Conservation (phyloP, 2,329 filamentous ascomycete genomes). For the Lecanicillium sp. region DNA sequence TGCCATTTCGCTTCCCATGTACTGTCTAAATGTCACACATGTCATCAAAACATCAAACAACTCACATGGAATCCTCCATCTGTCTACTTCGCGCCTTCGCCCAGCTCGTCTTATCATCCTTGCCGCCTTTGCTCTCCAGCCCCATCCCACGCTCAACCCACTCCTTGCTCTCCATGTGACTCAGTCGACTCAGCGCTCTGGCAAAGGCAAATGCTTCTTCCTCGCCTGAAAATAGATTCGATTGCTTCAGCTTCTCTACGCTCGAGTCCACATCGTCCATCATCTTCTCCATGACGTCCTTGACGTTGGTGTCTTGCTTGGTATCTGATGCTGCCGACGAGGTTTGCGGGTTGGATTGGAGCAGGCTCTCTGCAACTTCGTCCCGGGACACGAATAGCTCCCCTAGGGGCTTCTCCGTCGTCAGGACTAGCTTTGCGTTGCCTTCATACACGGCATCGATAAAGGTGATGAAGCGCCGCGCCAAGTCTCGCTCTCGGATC, state of each 20-base stretch:
- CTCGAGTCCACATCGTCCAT: conserved; percentile 85
- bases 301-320: conserved; percentile 32
- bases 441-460: conserved; percentile 93
- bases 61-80: conserved; percentile 59
- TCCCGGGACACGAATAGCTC: conserved; percentile 75
- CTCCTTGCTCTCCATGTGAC: conserved; percentile 87
- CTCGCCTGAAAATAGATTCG: conserved; percentile 82
- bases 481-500: conserved; percentile 74
- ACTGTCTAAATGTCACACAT: no score
- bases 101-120: conserved; percentile 58
- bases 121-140: conserved; percentile 55
- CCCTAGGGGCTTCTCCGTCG: conserved; percentile 73
- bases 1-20: no score
- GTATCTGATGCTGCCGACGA: conserved; percentile 15
- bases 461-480: conserved; percentile 91
- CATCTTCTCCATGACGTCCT: conserved; percentile 66
- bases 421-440: conserved; percentile 90
- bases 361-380: conserved; percentile 53
- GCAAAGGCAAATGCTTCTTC: conserved; percentile 97
- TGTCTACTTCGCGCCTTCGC: conserved; percentile 56
- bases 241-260: conserved; percentile 76
- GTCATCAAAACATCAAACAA: no score
- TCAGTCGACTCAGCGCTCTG: conserved; percentile 72
- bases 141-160: conserved; percentile 84
- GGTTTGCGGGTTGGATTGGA: conserved; percentile 37